These are phyloP conservation scores for Atalantia buxifolia DNA, from an alignment of 345 rosid species.

Conservation along the genomic window DNA sequence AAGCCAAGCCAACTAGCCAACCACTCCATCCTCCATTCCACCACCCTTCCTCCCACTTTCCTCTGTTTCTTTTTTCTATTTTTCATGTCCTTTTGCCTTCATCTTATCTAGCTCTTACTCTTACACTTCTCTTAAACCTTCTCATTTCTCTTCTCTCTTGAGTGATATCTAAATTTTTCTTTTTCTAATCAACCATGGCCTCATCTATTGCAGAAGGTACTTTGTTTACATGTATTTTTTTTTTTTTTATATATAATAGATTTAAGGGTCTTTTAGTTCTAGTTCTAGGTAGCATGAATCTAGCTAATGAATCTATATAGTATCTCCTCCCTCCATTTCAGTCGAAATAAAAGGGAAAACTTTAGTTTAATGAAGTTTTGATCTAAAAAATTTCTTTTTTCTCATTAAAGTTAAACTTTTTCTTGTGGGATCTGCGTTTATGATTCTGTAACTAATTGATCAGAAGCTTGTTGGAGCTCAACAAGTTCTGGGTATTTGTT, in stretches of 20 bases:
- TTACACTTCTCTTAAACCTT: neutral
- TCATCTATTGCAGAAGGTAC: slow-evolving; percentile 34
- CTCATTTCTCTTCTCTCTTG: neutral
- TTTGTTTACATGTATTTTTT: neutral
- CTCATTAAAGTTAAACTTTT: neutral
- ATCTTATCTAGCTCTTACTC: neutral
- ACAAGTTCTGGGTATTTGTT: neutral
- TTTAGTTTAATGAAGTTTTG: neutral
- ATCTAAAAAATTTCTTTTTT: neutral
- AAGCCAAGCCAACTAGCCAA: neutral
- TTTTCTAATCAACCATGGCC: slow-evolving; percentile 22
- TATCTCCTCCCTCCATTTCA: neutral
- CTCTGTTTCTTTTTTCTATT: neutral
- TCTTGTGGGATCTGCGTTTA: neutral
- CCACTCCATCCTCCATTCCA: neutral
- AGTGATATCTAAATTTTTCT: neutral
- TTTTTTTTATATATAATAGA: neutral
- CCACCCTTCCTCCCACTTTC: slow-evolving; percentile 13
- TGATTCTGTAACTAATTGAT: neutral
- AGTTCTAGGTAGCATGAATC: neutral
- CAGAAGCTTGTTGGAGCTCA: slow-evolving; percentile 10
- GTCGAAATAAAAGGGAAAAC: neutral
- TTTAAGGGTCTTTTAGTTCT: neutral
- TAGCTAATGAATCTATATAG: neutral
- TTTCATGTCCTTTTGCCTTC: neutral